A percentile compares a stretch with the other conserved stretches of the same genome.
Conservation (phyloP, 768 basidiomycete species). For the Calocera cornea region DNA sequence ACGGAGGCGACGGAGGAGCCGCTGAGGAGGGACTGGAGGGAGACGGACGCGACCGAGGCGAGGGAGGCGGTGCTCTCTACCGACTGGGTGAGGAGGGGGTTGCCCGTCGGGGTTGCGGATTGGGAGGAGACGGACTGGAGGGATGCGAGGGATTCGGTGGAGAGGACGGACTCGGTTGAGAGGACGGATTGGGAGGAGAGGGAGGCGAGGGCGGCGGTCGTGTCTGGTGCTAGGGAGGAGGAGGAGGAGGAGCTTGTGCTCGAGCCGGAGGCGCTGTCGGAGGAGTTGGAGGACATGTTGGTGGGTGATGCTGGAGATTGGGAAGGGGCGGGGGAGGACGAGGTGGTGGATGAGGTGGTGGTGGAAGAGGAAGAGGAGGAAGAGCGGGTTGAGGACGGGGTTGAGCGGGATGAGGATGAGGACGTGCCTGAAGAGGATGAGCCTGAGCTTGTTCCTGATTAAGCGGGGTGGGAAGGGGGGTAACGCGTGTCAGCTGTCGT, state of each 20-base stretch:
- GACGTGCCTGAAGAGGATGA: background rate
- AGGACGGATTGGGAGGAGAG: background rate
- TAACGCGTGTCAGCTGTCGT: too few species aligned
- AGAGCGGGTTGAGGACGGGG: background rate
- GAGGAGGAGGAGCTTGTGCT: background rate
- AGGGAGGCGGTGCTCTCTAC: too few species aligned
- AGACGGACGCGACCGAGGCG: too few species aligned
- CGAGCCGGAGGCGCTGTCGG: background rate
- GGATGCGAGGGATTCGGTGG: background rate
- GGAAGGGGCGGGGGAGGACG: background rate
- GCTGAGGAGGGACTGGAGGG: background rate
- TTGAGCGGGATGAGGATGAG: background rate
- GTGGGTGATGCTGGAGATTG: background rate
- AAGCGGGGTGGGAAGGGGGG: too few species aligned
- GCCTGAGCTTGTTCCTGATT: background rate
- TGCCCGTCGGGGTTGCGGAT: background rate
- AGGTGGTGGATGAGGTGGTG: background rate
- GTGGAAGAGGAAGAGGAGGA: background rate
- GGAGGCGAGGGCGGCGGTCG: background rate
- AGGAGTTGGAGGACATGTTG: background rate
- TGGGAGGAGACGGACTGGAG: background rate
- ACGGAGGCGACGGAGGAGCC: background rate
- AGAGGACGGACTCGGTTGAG: background rate
- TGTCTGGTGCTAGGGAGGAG: background rate
- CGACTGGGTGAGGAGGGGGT: too few species aligned